Base-by-base conservation (phyloP, 208 protist species). In the Balamuthia mandrillaris region DNA sequence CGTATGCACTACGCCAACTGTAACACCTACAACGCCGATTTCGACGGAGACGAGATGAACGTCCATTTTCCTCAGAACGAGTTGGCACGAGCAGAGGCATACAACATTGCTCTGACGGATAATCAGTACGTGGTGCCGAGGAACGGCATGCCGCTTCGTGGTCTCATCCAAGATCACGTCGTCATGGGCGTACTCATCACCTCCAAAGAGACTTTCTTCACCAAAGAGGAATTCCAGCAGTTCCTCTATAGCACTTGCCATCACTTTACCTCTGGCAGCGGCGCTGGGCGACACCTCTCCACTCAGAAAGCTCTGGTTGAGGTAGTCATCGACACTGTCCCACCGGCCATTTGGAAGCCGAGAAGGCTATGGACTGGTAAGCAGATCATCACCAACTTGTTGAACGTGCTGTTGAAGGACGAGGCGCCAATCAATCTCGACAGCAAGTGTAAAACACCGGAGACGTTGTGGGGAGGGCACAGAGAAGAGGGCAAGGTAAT, bases 21-120 rank as follows among this genome's bases (percentile, higher is more conserved):
- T 91, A 99, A 98, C 87, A 97, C 96, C n/a, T 99, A 99, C 94
- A 99, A 99, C 91, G 99, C 99, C 14, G 99, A 99, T 94, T 99
- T 99, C 91, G 99, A 99, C 94, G 99, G 99, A 45, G 99, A 99
- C 93, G 99, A 99, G 91, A 99, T 99, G 96, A 99, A 99, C 94
- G 87, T 99, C 37, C 98, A 99, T 90, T 95, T 99, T 6, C 98
- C 98, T 70, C 98, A 99, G 81, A 96, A 91, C 75, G 39, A 96
- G 14, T 90, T 96, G 87, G 95, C 96, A 21, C 91, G 95, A 65
- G 93, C 96, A 31, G 98, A 99, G 93, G 93, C 98, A 14, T 91
- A 95, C 77, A 90, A 89, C 29, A 89, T 99, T 58, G 97, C 97
- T 88, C 88, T 96, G 68, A 96, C 95, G 31, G 96, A 99, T 88